phyloP scores from a whole-genome alignment of 768 basidiomycete species.

The Tulasnella sp. region DNA sequence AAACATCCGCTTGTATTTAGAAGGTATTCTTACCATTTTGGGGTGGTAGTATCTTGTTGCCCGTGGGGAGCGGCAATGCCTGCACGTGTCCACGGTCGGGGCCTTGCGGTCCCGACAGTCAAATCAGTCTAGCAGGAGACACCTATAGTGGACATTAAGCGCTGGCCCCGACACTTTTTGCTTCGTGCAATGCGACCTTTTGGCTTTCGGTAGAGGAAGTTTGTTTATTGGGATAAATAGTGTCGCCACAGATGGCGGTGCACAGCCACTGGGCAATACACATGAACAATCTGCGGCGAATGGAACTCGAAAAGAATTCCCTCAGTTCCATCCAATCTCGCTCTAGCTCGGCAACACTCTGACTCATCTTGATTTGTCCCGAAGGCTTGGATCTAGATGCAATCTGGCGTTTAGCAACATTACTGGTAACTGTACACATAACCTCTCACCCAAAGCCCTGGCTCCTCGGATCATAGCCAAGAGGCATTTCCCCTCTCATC shows the following conservation, averaged over 20 bases:
- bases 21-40: not conserved
- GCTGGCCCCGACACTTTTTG: not conserved
- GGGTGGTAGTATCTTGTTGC: not conserved
- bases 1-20: too few relatives aligned
- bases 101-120: not conserved
- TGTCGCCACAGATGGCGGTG: not conserved
- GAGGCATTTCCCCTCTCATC: too few relatives aligned
- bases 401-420: too few relatives aligned
- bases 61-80: too few relatives aligned
- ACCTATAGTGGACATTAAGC: too few relatives aligned
- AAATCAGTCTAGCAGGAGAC: not conserved
- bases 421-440: not conserved
- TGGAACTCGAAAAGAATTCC: not conserved
- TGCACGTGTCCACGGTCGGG: not conserved
- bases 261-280: not conserved
- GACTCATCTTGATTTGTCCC: not conserved
- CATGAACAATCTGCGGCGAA: not conserved
- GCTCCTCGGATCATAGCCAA: too few relatives aligned
- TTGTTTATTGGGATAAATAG: not conserved
- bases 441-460: not conserved
- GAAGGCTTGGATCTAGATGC: not conserved
- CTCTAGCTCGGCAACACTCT: not conserved
- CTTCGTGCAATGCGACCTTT: not conserved
- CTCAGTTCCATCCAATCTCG: not conserved
- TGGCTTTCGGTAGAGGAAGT: not conserved